These are phyloP conservation scores for Phytomonas sp. DNA, from an alignment of 208 protist genomes.

Conservation along the genomic window DNA sequence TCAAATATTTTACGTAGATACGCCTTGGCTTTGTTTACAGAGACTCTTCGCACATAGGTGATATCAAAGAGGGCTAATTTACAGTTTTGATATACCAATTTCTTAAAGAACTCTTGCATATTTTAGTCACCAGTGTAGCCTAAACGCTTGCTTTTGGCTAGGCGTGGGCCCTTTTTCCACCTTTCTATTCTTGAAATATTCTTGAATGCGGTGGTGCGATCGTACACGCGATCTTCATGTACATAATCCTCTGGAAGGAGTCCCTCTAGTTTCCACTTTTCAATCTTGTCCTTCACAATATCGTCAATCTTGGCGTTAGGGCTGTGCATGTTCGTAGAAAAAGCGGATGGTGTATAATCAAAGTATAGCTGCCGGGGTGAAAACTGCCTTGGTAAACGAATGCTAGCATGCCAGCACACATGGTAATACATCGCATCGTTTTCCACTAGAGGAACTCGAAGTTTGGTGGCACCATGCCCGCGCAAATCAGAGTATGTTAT, in stretches of 20 bases:
- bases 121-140: slow-evolving; percentile 62
- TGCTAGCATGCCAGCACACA: slow-evolving; percentile 80
- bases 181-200: slow-evolving; percentile 68
- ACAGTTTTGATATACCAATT: neutral
- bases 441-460: slow-evolving; percentile 65
- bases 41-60: neutral
- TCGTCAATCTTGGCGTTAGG: slow-evolving; percentile 81
- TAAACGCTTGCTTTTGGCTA: slow-evolving; percentile 65
- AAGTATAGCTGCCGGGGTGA: slow-evolving; percentile 86
- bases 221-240: slow-evolving; percentile 78
- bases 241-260: slow-evolving; percentile 84
- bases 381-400: slow-evolving; percentile 75
- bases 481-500: slow-evolving; percentile 76
- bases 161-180: slow-evolving; percentile 77
- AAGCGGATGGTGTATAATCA: slow-evolving; percentile 75
- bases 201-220: slow-evolving; percentile 71
- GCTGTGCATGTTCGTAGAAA: slow-evolving; percentile 37
- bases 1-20: neutral
- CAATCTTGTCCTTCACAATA: slow-evolving; percentile 88
- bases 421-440: slow-evolving; percentile 89
- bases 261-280: slow-evolving; percentile 86
- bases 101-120: neutral
- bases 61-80: neutral
- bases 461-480: slow-evolving; percentile 70
- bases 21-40: neutral